Base-by-base conservation (phyloP, 2,329 filamentous ascomycete genomes). In the Trichoderma arundinaceum region DNA sequence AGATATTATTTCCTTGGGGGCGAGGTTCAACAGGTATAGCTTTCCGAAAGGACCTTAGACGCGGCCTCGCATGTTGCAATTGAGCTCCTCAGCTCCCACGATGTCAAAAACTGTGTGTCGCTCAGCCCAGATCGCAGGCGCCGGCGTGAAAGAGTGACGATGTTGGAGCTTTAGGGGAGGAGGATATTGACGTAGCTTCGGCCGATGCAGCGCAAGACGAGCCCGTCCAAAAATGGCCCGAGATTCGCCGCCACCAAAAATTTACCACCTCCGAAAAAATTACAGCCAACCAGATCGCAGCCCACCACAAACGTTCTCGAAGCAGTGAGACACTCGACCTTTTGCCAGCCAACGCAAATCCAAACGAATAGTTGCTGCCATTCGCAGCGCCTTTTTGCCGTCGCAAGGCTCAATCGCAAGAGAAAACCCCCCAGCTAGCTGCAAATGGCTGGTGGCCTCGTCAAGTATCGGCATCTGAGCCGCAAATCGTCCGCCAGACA, bases 381-480 rank as follows among this genome's bases (percentile, higher is more conserved):
- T 43, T 56, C 13, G 35, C 52, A 54, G 4, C 22, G 22, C 22
- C 22, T 39, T 38, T 3, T 15, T 19, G 19, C 15, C 32, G 15
- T 3, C 38, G 13, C 39, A 43, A 10, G n/a, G 3, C 4, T 38
- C 59, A 39, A 43, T 22, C 28, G 19, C 22, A 22, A 22, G 8
- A 10, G 9, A 7, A 22, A 39, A 2, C 22, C 22, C 35, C n/a
- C 9, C 58, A 58, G 33, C 41, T 53, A 46, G 56, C 48, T 44
- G 35, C 67, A 71, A 43, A 97, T 97, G 94, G 93, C 92, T 70
- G 93, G 93, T 74, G 92, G 92, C 71, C 84, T 88, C 70, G 86
- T 92, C 78, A 96, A 93, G 82, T 97, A 94, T 82, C 90, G 95
- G 72, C 92, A 96, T 79, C 84, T 99, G 68, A 89, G 89, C 80